Percentiles rank a stretch among this genome's conserved stretches.
These are phyloP conservation scores for Fomes fomentarius DNA, from an alignment of 1,284 basidiomycete species.

Conservation along the genomic window DNA sequence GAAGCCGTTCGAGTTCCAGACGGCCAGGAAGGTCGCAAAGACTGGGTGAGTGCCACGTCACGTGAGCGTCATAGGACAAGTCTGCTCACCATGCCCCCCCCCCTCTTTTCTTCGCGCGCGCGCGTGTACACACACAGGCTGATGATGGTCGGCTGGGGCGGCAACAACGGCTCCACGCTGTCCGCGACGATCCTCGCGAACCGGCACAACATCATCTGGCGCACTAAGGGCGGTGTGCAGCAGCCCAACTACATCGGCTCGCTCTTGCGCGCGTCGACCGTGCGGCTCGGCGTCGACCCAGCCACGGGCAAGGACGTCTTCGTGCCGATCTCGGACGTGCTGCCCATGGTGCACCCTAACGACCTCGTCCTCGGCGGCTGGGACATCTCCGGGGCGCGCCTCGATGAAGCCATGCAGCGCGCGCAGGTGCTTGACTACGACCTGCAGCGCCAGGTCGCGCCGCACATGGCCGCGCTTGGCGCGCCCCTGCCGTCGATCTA, in stretches of 20 bases:
- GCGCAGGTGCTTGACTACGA: constrained; percentile 96
- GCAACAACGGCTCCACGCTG: constrained; percentile 97
- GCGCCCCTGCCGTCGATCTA: constrained; percentile 95
- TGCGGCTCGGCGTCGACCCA: constrained; percentile 88
- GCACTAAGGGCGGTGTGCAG: constrained; percentile 91
- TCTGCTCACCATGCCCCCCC: too few relatives aligned
- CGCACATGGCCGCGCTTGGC: constrained; percentile 82
- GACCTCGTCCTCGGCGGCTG: constrained; percentile 98
- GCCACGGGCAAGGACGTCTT: constrained; percentile 89
- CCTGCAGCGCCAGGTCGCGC: constrained; percentile 93
- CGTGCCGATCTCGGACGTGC: constrained; percentile 90
- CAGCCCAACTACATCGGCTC: constrained; percentile 98
- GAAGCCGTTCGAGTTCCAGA: constrained; percentile 90
- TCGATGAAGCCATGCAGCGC: constrained; percentile 94
- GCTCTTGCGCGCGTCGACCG: constrained; percentile 91
- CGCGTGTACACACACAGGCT: constrained; percentile 81
- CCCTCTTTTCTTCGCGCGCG: too few relatives aligned
- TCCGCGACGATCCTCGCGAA: constrained; percentile 97
- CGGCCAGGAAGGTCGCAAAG: constrained; percentile 84
- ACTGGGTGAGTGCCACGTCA: constrained; percentile 74
- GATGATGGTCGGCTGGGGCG: constrained; percentile 96
- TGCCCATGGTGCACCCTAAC: constrained; percentile 99
- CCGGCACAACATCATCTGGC: constrained; percentile 93
- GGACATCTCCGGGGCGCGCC: constrained; percentile 88
- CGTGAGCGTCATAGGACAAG: constrained; percentile 10